Percentiles rank a stretch among this genome's conserved stretches.
Evolutionary conservation across 2,329 filamentous ascomycete genomes (phyloP).

Genomic region (Corynespora cassiicola): DNA sequence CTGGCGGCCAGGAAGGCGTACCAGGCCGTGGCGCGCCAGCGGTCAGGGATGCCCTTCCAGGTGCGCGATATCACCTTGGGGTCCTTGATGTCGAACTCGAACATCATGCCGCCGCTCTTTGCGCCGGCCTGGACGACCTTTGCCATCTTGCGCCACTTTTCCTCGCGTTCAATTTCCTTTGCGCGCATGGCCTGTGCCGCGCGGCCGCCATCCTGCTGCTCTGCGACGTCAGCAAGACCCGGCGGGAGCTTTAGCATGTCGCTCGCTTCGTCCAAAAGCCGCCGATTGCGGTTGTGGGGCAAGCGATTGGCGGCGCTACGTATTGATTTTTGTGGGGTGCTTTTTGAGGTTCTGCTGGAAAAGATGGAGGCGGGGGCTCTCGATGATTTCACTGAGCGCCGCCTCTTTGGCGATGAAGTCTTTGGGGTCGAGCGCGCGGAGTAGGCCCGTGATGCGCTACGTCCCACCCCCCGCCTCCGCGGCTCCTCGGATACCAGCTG

Average conservation of each 20-base stretch:
- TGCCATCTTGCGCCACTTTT: conserved; percentile 74
- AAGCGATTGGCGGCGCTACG: conserved; percentile 60
- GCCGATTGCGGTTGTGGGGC: conserved; percentile 61
- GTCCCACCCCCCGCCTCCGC: conserved; percentile 59
- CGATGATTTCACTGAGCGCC: conserved; percentile 49
- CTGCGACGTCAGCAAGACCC: conserved; percentile 54
- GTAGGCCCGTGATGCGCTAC: conserved; percentile 55
- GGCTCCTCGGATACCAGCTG: conserved; percentile 63
- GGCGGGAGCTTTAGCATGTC: conserved; percentile 70
- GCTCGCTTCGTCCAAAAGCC: conserved; percentile 64
- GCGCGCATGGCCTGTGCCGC: conserved; percentile 58
- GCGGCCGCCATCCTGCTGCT: conserved; percentile 54
- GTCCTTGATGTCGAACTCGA: conserved; percentile 81
- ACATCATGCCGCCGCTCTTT: conserved; percentile 67
- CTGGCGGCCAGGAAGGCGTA: conserved; percentile 87
- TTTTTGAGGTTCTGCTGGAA: conserved; percentile 48
- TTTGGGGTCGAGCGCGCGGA: conserved; percentile 48
- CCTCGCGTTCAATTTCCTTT: conserved; percentile 67
- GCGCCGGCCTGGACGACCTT: conserved; percentile 51
- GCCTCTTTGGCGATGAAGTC: conserved; percentile 47
- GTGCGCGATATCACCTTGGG: conserved; percentile 84
- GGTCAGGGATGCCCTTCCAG: conserved; percentile 98
- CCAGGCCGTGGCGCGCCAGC: conserved; percentile 93
- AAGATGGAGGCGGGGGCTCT: conserved; percentile 50
- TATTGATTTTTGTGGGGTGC: conserved; percentile 49